Evolutionary conservation across 768 basidiomycete genomes (phyloP).

Genomic region (Lactarius vividus): DNA sequence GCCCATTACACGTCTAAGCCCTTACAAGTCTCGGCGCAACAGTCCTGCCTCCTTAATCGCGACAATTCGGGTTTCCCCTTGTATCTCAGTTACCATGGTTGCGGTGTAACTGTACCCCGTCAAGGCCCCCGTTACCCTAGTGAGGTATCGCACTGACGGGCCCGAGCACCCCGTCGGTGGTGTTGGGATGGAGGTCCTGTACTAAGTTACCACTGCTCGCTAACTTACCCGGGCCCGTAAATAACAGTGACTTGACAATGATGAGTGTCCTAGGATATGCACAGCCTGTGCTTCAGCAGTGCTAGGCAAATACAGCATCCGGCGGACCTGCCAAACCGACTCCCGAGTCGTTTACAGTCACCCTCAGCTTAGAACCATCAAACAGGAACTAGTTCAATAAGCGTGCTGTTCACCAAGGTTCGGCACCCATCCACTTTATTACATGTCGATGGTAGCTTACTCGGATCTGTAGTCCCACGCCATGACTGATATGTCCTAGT

Average conservation of each 20-base stretch:
- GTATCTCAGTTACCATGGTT: slow-evolving; percentile 1
- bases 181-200: neutral
- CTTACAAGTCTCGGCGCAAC: neutral
- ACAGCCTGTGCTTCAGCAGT: neutral
- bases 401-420: neutral
- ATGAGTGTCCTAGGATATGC: neutral
- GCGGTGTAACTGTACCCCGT: neutral
- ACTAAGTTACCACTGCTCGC: neutral
- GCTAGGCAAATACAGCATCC: neutral
- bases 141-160: neutral
- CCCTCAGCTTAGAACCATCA: neutral
- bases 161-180: neutral
- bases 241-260: neutral
- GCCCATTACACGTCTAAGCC: neutral
- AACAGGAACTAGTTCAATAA: neutral
- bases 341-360: no score
- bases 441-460: neutral
- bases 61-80: neutral
- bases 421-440: neutral
- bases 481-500: slow-evolving; percentile 5
- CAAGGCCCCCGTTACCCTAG: neutral
- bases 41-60: slow-evolving; percentile 6
- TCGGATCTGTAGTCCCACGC: neutral
- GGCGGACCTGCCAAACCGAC: no score
- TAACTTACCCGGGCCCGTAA: neutral